Evolutionary conservation across 2,329 filamentous ascomycete genomes (phyloP).

Genomic region (Hypoxylon sp.): DNA sequence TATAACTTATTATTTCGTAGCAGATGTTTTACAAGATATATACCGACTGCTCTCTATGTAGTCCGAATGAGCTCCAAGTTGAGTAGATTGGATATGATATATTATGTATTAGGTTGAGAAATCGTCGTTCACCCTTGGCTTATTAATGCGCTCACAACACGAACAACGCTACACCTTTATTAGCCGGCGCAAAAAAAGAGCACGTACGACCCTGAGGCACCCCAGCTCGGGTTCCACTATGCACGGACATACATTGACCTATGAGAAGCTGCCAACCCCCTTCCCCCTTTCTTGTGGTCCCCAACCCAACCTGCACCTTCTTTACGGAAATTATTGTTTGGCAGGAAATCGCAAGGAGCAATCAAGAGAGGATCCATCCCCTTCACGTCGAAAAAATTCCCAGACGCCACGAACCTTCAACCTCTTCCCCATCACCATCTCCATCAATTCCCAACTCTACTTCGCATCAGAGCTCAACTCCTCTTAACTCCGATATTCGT

Average conservation of each 20-base stretch:
- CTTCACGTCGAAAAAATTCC: slow-evolving; percentile 50
- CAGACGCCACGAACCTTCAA: slow-evolving; percentile 43
- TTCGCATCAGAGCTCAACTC: slow-evolving; percentile 35
- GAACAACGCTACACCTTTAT: slow-evolving; percentile 6
- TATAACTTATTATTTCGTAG: too few species aligned
- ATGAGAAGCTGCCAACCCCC: slow-evolving; percentile 48
- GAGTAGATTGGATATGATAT: too few species aligned
- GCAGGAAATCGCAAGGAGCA: slow-evolving; percentile 57
- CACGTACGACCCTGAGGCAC: slow-evolving; percentile 41
- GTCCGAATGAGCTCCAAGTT: too few species aligned
- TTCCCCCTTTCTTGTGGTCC: slow-evolving; percentile 50
- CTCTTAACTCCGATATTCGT: slow-evolving; percentile 45
- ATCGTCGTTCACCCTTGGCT: too few species aligned
- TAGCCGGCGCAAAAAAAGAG: slow-evolving; percentile 34
- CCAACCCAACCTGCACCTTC: slow-evolving; percentile 48
- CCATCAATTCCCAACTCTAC: slow-evolving; percentile 38
- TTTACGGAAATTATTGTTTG: slow-evolving; percentile 66
- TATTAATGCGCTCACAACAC: too few species aligned
- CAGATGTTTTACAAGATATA: too few species aligned
- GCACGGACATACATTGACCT: slow-evolving; percentile 48
- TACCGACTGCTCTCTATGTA: too few species aligned
- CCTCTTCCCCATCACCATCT: slow-evolving; percentile 41
- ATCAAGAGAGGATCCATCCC: slow-evolving; percentile 49
- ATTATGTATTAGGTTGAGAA: too few species aligned
- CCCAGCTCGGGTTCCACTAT: slow-evolving; percentile 38